Evolutionary conservation across 2,329 filamentous ascomycete species (phyloP).

Genomic region (Epichloe sp.): DNA sequence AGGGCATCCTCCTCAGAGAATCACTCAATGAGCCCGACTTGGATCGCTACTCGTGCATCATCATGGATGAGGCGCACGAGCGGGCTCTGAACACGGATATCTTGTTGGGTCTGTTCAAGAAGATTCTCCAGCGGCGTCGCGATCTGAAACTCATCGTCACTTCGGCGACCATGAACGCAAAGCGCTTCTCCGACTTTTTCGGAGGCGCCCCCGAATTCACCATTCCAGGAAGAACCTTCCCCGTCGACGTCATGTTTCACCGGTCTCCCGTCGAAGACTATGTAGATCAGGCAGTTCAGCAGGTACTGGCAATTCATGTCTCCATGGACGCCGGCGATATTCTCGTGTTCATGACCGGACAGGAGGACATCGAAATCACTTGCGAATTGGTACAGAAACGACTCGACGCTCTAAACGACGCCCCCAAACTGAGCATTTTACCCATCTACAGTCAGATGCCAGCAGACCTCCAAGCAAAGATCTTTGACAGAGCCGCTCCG

Average conservation of each 20-base stretch:
- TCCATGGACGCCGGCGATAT: constrained; percentile 91
- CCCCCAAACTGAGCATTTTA: constrained; percentile 83
- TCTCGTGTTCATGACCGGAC: constrained; percentile 97
- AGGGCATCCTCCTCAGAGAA: constrained; percentile 86
- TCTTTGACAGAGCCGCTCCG: constrained; percentile 81
- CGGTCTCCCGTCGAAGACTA: constrained; percentile 94
- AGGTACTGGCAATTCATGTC: constrained; percentile 89
- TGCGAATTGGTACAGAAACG: constrained; percentile 87
- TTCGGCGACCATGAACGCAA: constrained; percentile 96
- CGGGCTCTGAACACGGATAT: constrained; percentile 94
- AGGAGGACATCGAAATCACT: constrained; percentile 95
- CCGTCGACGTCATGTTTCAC: constrained; percentile 92
- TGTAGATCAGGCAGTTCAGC: constrained; percentile 91
- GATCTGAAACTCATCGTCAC: constrained; percentile 96
- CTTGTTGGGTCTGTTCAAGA: constrained; percentile 94
- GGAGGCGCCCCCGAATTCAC: constrained; percentile 92
- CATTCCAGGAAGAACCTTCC: constrained; percentile 92
- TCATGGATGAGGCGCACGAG: constrained; percentile 99
- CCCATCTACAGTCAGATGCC: constrained; percentile 99
- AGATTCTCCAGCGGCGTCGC: constrained; percentile 76
- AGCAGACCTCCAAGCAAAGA: constrained; percentile 91
- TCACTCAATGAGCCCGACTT: constrained; percentile 85
- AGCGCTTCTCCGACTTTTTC: constrained; percentile 91
- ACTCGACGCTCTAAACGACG: constrained; percentile 79
- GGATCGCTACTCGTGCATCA: constrained; percentile 93